Evolutionary conservation across 1,139 yeast species (phyloP), one percentile per base, ranked within the genome.

Genomic region (Geotrichum aggregatum): DNA sequence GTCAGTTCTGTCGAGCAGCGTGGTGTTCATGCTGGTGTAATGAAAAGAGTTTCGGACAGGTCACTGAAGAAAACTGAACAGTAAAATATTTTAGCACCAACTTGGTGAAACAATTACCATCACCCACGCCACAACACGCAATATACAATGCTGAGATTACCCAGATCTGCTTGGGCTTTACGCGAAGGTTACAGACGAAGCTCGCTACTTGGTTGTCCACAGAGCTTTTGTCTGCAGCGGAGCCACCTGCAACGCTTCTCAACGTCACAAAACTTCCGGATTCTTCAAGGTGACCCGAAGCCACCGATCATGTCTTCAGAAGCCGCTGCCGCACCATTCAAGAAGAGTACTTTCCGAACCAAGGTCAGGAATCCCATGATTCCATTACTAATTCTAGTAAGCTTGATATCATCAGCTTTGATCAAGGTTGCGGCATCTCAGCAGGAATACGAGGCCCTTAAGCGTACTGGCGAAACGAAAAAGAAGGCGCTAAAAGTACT

Each of bases 281-380:
- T 36, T 14, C 26, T 44, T 11, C 41, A 31, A 5, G 13, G 33
- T 13, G 31, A 26, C 18, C 28, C 34, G 21, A 34, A 36, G 21
- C 36, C 43, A 5, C 42, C 28, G 14, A 19, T 38, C 21, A 45
- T 45, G 30, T 38, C 42, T 19, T 36, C 49, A 11, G 50, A 51
- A n/a, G 28, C 41, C 18, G 40, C 46, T 11, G 52, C 49, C 6
- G 51, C 54, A 1, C 44, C 48, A 16, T 44, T 52, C 36, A 52
- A 52, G 19, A 43, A 44, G 21, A 40, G 44, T n/a, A 48, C 46
- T 1, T 34, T 47, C 10, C 39, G 46, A 16, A 44, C 52, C 22
- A 47, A 47, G 21, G 52, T 40, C 5, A 34, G 39, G 8, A 54
- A 52, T 38, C 57, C 57, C n/a, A 44, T 41, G 47, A 49, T 54